A percentile compares a stretch with the other conserved stretches of the same genome.
These are phyloP conservation scores for Vaccinium macrocarpon DNA, from an alignment of 148 eudicot genomes.

Conservation along the genomic window DNA sequence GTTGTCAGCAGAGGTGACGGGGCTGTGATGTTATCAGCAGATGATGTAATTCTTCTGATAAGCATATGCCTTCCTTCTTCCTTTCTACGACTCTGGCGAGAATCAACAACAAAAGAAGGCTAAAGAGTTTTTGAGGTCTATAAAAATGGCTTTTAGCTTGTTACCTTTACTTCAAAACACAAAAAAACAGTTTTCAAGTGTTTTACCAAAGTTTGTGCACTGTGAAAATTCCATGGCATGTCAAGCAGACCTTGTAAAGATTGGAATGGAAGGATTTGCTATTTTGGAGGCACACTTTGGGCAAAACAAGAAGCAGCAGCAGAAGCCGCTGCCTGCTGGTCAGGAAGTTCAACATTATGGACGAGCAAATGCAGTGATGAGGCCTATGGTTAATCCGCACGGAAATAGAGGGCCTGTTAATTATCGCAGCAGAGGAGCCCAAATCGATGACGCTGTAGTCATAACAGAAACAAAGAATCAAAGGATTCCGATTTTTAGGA, in stretches of 20 bases:
- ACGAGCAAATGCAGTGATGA: background rate
- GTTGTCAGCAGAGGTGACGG: background rate
- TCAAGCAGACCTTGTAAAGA: slow-evolving; percentile 2
- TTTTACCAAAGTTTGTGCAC: background rate
- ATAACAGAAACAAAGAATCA: background rate
- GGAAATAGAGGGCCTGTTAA: background rate
- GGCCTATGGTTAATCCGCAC: background rate
- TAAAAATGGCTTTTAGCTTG: slow-evolving; percentile 4
- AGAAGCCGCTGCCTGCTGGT: background rate
- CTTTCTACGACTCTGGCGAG: background rate
- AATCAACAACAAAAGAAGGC: background rate
- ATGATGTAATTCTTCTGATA: background rate
- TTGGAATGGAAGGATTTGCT: slow-evolving; percentile 6
- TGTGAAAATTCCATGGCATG: slow-evolving; percentile 4
- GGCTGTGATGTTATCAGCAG: background rate
- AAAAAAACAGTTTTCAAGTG: background rate
- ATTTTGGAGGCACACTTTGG: slow-evolving; percentile 1
- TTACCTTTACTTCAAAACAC: background rate
- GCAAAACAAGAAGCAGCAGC: slow-evolving; percentile 1
- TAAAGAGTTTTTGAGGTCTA: background rate
- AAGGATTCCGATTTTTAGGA: no score
- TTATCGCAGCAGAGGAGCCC: background rate
- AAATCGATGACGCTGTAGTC: background rate
- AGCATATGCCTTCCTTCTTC: background rate
- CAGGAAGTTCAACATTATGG: background rate